Conservation (phyloP, 495 filamentous ascomycete genomes). For the Neurospora terricola region DNA sequence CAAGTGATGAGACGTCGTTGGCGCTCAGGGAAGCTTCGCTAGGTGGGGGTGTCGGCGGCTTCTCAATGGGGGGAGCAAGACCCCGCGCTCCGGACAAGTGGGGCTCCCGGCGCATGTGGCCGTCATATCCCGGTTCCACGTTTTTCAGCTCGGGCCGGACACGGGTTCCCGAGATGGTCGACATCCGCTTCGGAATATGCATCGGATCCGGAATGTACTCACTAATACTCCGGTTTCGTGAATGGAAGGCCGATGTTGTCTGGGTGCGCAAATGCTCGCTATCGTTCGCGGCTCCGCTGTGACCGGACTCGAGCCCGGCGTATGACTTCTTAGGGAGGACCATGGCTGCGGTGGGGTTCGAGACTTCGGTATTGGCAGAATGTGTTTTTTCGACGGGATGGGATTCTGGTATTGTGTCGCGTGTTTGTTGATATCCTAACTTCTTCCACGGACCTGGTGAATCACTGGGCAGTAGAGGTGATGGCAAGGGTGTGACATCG, state of each 20-base stretch:
- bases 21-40: slow-evolving; percentile 46
- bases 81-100: slow-evolving; percentile 72
- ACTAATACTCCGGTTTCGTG: slow-evolving; percentile 71
- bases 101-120: slow-evolving; percentile 64
- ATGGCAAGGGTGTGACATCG: slow-evolving; percentile 88
- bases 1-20: slow-evolving; percentile 22
- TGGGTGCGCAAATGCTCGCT: background rate
- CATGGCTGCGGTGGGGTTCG: slow-evolving; percentile 35
- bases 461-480: slow-evolving; percentile 62
- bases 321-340: slow-evolving; percentile 44
- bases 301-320: slow-evolving; percentile 30
- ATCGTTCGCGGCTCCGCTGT: background rate
- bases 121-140: slow-evolving; percentile 27
- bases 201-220: slow-evolving; percentile 71
- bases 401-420: slow-evolving; percentile 20
- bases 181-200: slow-evolving; percentile 56
- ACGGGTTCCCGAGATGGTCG: slow-evolving; percentile 56
- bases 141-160: slow-evolving; percentile 39
- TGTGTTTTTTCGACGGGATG: slow-evolving; percentile 34
- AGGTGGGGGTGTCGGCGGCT: slow-evolving; percentile 66
- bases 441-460: slow-evolving; percentile 66
- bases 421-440: slow-evolving; percentile 31
- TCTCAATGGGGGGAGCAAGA: slow-evolving; percentile 42
- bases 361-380: slow-evolving; percentile 41
- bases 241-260: slow-evolving; percentile 30